Conservation (phyloP, 352 stramenopile genomes). For the Phytophthora ohioensis region DNA sequence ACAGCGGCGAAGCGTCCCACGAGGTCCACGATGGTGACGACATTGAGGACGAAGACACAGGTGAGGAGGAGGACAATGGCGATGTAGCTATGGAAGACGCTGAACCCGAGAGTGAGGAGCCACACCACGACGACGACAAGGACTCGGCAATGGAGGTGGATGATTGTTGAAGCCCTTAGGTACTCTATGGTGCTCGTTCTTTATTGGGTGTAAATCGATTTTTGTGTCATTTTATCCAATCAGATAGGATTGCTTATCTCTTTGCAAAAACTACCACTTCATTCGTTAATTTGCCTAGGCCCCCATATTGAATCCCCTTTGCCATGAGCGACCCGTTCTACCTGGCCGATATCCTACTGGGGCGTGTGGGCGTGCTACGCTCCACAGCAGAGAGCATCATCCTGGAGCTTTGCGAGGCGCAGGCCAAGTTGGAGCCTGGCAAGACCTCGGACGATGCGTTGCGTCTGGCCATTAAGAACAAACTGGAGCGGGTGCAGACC, state of each 20-base stretch:
- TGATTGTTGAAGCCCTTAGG: constrained; percentile 45
- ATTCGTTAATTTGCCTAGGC: constrained; percentile 14
- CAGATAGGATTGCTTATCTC: not conserved
- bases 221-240: constrained; percentile 38
- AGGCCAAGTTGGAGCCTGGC: constrained; percentile 65
- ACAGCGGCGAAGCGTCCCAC: constrained; percentile 18
- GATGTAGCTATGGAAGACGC: constrained; percentile 32
- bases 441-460: constrained; percentile 68
- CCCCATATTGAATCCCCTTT: not conserved
- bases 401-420: constrained; percentile 80
- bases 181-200: constrained; percentile 14
- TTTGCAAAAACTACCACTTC: not conserved
- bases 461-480: constrained; percentile 84
- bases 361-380: constrained; percentile 83
- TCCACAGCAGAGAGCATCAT: constrained; percentile 89
- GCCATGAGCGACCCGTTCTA: constrained; percentile 90
- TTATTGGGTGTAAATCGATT: constrained; percentile 39
- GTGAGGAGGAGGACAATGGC: constrained; percentile 41
- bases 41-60: constrained; percentile 42
- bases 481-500: constrained; percentile 87
- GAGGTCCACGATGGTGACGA: constrained; percentile 34
- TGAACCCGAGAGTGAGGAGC: constrained; percentile 18
- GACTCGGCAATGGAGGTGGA: constrained; percentile 42
- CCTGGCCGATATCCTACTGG: constrained; percentile 85
- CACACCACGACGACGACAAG: constrained; percentile 23